These are phyloP conservation scores for Panaeolus cyanescens DNA, from an alignment of 768 basidiomycete genomes.

Conservation along the genomic window DNA sequence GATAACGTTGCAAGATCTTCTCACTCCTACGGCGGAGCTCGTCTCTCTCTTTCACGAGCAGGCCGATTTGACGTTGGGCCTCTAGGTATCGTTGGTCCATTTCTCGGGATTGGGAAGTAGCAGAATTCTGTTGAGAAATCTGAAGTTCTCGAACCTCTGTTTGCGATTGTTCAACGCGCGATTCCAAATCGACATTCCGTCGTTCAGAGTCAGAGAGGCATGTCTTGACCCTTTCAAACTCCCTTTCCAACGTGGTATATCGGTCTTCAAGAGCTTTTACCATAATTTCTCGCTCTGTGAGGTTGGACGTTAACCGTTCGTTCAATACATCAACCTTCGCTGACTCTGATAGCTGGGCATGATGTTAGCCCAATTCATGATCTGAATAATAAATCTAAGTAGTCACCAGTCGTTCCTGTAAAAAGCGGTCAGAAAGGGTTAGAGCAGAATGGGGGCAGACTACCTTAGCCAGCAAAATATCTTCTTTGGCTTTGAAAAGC, in stretches of 20 bases:
- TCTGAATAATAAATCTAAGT: too few relatives aligned
- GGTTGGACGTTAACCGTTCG: not conserved
- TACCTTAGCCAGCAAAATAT: not conserved
- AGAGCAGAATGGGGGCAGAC: too few relatives aligned
- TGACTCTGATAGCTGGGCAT: not conserved
- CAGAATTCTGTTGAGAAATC: not conserved
- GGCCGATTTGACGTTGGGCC: not conserved
- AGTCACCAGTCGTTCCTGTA: not conserved
- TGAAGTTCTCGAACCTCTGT: not conserved
- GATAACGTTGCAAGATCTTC: not conserved
- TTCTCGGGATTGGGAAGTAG: not conserved
- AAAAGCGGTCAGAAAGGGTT: too few relatives aligned
- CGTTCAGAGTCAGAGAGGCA: not conserved
- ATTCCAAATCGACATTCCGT: not conserved
- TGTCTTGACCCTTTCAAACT: too few relatives aligned
- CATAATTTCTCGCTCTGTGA: not conserved
- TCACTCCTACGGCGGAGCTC: not conserved
- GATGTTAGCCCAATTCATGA: too few relatives aligned
- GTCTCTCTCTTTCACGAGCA: not conserved
- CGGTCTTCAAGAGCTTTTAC: not conserved
- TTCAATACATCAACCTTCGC: not conserved
- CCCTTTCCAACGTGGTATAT: not conserved
- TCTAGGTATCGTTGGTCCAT: not conserved
- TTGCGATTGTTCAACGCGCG: not conserved
- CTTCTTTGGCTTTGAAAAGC: slow-evolving; percentile 2